Evolutionary conservation across 441 rosid genomes (phyloP).

Genomic region (Cnidoscolus chayamansa): DNA sequence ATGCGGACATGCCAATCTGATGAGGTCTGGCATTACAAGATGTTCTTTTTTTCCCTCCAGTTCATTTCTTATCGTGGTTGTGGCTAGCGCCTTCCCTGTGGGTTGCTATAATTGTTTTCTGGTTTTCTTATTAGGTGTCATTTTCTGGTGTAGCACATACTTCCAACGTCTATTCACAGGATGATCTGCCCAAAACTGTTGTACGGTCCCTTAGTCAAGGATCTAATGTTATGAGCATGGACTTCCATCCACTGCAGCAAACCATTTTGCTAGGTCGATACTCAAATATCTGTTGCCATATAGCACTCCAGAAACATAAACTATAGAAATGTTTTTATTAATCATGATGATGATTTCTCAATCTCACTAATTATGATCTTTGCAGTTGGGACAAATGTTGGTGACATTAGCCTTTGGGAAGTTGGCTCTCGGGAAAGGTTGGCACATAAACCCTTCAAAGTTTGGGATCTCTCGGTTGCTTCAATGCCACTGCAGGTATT

Average conservation of each 20-base stretch:
- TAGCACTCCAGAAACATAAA: not conserved
- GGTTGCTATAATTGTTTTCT: constrained; percentile 2
- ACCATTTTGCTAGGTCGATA: constrained; percentile 62
- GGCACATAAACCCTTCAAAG: constrained; percentile 57
- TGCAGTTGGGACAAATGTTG: constrained; percentile 72
- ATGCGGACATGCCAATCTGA: constrained; percentile 58
- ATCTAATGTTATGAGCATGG: constrained; percentile 78
- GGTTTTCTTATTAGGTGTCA: constrained; percentile 19
- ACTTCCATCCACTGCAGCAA: constrained; percentile 77
- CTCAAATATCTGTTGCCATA: constrained; percentile 4
- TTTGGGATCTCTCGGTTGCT: constrained; percentile 61
- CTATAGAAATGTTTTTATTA: not conserved
- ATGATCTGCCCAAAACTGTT: constrained; percentile 70
- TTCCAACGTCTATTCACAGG: constrained; percentile 50
- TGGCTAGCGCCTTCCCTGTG: not conserved
- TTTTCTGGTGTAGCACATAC: constrained; percentile 53
- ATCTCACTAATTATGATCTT: constrained; percentile 13
- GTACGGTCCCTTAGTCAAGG: constrained; percentile 52
- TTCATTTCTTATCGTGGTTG: not conserved
- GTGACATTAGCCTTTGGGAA: constrained; percentile 79
- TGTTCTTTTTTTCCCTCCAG: not conserved
- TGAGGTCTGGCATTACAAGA: constrained; percentile 41
- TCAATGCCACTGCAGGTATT: constrained; percentile 60
- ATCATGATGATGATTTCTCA: not conserved
- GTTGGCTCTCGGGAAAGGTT: constrained; percentile 64